Conservation (phyloP, 345 rosid genomes). For the Zanthoxylum bungeanum region DNA sequence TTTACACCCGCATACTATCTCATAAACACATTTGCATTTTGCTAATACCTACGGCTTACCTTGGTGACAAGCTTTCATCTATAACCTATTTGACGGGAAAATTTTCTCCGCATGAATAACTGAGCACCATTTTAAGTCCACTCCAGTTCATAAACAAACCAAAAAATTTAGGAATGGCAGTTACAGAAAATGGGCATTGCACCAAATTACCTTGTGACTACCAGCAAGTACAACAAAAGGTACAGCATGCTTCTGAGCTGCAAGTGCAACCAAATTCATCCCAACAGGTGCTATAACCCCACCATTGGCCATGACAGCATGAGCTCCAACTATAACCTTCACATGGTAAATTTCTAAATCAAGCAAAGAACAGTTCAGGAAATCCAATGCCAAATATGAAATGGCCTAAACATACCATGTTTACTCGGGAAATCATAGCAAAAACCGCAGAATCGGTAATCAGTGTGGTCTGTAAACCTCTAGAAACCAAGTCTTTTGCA, state of each 20-base stretch:
- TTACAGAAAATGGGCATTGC: background rate
- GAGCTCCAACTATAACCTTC: constrained; percentile 98
- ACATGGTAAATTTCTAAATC: constrained; percentile 20
- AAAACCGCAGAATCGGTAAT: constrained; percentile 97
- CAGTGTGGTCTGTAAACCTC: constrained; percentile 91
- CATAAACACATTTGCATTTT: background rate
- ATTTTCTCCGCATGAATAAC: background rate
- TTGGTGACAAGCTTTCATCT: background rate
- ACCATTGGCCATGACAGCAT: constrained; percentile 98
- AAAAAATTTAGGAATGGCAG: background rate
- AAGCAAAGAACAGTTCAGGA: constrained; percentile 9
- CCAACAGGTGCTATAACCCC: constrained; percentile 98
- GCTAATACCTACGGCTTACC: background rate
- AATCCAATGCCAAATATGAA: background rate
- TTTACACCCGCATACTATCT: background rate
- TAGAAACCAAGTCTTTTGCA: constrained; percentile 84
- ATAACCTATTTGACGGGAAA: background rate
- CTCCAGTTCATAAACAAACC: constrained; percentile 2
- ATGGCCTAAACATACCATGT: constrained; percentile 54
- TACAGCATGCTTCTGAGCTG: constrained; percentile 95
- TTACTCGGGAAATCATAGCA: constrained; percentile 97
- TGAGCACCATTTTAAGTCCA: constrained; percentile 8
- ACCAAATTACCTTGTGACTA: constrained; percentile 78
- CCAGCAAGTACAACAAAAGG: constrained; percentile 99
- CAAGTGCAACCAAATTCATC: constrained; percentile 96